These are phyloP conservation scores for Arthrobotrys sinensis DNA, from an alignment of 2,329 filamentous ascomycete genomes.

Conservation along the genomic window DNA sequence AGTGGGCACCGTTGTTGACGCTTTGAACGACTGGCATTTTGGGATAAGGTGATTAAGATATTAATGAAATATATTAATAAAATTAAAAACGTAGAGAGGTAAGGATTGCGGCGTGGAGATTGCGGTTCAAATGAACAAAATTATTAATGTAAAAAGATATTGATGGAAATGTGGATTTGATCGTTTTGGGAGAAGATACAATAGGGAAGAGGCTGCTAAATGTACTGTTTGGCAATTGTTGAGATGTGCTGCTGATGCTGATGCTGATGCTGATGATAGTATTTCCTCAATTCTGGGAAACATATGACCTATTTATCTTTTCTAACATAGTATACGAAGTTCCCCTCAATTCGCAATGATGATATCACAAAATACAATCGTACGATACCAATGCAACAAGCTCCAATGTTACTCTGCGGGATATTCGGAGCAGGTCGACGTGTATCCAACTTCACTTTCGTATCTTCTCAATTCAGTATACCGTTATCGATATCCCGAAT, in stretches of 20 bases:
- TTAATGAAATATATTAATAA: conserved; percentile 67
- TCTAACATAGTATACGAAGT: neutral
- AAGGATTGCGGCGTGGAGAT: too few species aligned
- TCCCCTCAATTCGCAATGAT: conserved; percentile 11
- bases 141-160: too few species aligned
- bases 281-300: conserved; percentile 17
- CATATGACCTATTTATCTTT: conserved; percentile 38
- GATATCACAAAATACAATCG: conserved; percentile 25
- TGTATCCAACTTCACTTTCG: conserved; percentile 1
- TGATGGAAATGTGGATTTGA: too few species aligned
- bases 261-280: conserved; percentile 41
- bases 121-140: too few species aligned
- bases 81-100: neutral
- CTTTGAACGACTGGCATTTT: conserved; percentile 67
- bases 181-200: neutral
- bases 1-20: conserved; percentile 66
- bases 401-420: neutral
- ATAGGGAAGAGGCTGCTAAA: neutral
- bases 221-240: neutral
- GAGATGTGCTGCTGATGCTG: neutral
- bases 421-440: conserved; percentile 20
- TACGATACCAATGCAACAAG: neutral
- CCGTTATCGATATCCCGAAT: conserved; percentile 15
- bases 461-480: neutral
- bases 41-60: conserved; percentile 65